Evolutionary conservation across 495 filamentous ascomycete species (phyloP).

Genomic region (Aspergillus bridgeri): DNA sequence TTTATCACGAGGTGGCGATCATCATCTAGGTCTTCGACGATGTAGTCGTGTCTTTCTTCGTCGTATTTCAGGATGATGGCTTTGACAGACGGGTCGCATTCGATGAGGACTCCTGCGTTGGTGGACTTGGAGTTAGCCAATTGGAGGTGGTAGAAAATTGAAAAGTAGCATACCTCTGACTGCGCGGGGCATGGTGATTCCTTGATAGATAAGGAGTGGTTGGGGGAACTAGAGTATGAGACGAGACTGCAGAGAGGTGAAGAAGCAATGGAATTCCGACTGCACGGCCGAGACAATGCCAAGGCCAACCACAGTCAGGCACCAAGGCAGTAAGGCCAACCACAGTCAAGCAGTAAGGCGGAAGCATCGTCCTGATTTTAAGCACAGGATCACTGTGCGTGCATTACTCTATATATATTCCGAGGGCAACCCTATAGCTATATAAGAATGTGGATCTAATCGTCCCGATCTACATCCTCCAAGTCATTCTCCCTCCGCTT

Average conservation of each 20-base stretch:
- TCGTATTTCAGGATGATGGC: slow-evolving; percentile 74
- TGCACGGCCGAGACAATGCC: slow-evolving; percentile 3
- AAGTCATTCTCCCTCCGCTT: slow-evolving; percentile 7
- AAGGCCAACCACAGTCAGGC: slow-evolving; percentile 8
- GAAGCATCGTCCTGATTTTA: too few species aligned
- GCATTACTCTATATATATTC: too few species aligned
- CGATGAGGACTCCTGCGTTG: slow-evolving; percentile 61
- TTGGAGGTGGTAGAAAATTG: not conserved
- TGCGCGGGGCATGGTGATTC: slow-evolving; percentile 44
- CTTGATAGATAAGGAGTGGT: not conserved
- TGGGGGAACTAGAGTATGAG: not conserved
- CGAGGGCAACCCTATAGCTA: not conserved
- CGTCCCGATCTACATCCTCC: not conserved
- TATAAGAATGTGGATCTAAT: not conserved
- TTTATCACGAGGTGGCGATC: slow-evolving; percentile 66
- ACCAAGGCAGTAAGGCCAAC: slow-evolving; percentile 18
- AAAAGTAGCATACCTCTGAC: slow-evolving; percentile 36
- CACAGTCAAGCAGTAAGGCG: too few species aligned
- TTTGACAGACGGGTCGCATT: slow-evolving; percentile 76
- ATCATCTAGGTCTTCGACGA: slow-evolving; percentile 74
- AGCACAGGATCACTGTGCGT: too few species aligned
- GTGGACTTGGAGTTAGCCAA: not conserved
- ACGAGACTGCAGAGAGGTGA: not conserved
- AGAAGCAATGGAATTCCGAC: not conserved
- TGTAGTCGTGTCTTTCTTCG: slow-evolving; percentile 62